Evolutionary conservation across 805 yeast genomes (phyloP).

Genomic region (Ogataea wickerhamii): DNA sequence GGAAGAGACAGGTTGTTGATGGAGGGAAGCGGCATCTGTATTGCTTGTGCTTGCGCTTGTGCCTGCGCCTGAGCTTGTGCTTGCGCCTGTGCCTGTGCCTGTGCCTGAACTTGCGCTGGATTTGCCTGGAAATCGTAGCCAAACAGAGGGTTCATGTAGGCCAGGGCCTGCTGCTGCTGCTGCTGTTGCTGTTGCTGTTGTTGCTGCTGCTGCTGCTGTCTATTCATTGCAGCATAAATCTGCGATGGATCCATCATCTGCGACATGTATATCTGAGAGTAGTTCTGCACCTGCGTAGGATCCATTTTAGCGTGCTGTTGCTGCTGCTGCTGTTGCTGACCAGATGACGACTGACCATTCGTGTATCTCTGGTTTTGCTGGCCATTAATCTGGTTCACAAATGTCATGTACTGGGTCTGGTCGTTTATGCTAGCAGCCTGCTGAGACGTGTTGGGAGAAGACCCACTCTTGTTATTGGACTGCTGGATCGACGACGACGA

Average conservation of each 20-base stretch:
- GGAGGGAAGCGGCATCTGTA: slow-evolving; percentile 26
- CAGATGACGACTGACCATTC: slow-evolving; percentile 15
- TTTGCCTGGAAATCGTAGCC: slow-evolving; percentile 22
- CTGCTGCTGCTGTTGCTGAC: slow-evolving; percentile 10
- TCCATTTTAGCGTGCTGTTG: slow-evolving; percentile 16
- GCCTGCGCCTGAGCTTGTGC: slow-evolving; percentile 17
- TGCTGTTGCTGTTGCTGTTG: slow-evolving; percentile 17
- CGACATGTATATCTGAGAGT: slow-evolving; percentile 19
- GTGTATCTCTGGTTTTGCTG: slow-evolving; percentile 20
- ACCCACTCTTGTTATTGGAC: slow-evolving; percentile 14
- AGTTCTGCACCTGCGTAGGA: slow-evolving; percentile 17
- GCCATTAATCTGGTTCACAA: slow-evolving; percentile 21
- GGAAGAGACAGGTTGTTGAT: slow-evolving; percentile 32
- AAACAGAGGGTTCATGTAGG: slow-evolving; percentile 19
- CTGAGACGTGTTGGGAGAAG: slow-evolving; percentile 23
- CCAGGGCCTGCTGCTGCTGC: slow-evolving; percentile 14
- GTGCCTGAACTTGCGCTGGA: slow-evolving; percentile 18
- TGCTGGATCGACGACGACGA: slow-evolving; percentile 15
- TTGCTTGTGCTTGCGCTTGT: slow-evolving; percentile 17
- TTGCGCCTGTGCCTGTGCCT: slow-evolving; percentile 18
- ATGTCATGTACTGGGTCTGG: slow-evolving; percentile 20
- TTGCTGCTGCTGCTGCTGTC: slow-evolving; percentile 20
- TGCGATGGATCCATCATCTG: slow-evolving; percentile 24
- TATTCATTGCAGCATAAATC: slow-evolving; percentile 21
- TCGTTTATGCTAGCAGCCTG: slow-evolving; percentile 19